These are phyloP conservation scores for Pleurostoma richardsiae DNA, from an alignment of 2,329 filamentous ascomycete species.

Conservation along the genomic window DNA sequence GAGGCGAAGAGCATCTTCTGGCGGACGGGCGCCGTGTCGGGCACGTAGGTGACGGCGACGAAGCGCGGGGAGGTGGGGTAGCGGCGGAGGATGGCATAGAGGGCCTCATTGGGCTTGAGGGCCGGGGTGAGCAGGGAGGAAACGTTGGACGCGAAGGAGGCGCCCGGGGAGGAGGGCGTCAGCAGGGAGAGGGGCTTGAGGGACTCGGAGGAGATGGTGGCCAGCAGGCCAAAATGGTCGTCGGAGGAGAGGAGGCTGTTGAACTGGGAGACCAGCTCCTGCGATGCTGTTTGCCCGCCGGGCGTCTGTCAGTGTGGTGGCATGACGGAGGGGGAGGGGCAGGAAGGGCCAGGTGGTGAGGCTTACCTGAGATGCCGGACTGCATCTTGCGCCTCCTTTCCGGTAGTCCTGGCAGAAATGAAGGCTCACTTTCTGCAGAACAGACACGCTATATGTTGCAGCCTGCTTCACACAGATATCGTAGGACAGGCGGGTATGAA, in stretches of 20 bases:
- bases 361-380: constrained; percentile 10
- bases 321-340: not conserved
- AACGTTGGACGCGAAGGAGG: constrained; percentile 61
- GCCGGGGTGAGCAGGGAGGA: constrained; percentile 51
- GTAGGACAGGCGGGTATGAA: too few relatives aligned
- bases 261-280: constrained; percentile 73
- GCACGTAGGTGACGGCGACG: constrained; percentile 72
- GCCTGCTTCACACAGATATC: too few relatives aligned
- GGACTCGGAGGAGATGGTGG: constrained; percentile 64
- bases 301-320: not conserved
- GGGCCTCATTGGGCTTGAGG: constrained; percentile 60
- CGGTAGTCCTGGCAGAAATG: too few relatives aligned
- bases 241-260: constrained; percentile 58
- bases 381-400: constrained; percentile 5
- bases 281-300: constrained; percentile 50
- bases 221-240: constrained; percentile 64
- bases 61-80: constrained; percentile 54
- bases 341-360: not conserved
- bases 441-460: too few relatives aligned
- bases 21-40: constrained; percentile 71
- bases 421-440: too few relatives aligned
- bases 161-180: constrained; percentile 49
- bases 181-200: constrained; percentile 55
- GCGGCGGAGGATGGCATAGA: constrained; percentile 72
- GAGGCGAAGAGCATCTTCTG: constrained; percentile 85